A percentile compares a stretch with the other conserved stretches of the same genome.
Evolutionary conservation across 179 eudicot genomes (phyloP).

Genomic region (Heliamphora pulchella): DNA sequence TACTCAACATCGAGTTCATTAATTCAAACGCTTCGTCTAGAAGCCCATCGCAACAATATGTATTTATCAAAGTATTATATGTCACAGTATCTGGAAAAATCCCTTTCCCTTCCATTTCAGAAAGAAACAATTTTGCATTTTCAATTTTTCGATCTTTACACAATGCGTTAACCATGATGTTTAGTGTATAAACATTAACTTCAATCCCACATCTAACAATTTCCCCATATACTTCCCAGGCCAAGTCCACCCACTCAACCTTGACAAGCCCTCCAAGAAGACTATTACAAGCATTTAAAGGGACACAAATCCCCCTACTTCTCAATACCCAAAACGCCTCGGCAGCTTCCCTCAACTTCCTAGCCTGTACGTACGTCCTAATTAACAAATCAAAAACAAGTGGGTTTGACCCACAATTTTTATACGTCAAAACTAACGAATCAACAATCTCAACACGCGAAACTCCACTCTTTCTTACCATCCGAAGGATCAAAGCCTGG

Average conservation of each 20-base stretch:
- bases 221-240: constrained; percentile 50
- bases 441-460: constrained; percentile 59
- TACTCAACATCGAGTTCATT: constrained; percentile 41
- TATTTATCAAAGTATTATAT: constrained; percentile 59
- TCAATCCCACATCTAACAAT: constrained; percentile 32
- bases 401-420: constrained; percentile 36
- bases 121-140: constrained; percentile 35
- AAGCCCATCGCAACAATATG: constrained; percentile 49
- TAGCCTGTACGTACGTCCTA: constrained; percentile 82
- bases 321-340: constrained; percentile 50
- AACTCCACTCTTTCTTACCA: constrained; percentile 71
- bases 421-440: constrained; percentile 33
- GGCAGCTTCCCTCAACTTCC: constrained; percentile 64
- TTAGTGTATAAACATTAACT: constrained; percentile 54
- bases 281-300: constrained; percentile 75
- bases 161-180: constrained; percentile 82
- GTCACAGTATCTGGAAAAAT: constrained; percentile 66
- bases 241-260: constrained; percentile 77
- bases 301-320: constrained; percentile 43
- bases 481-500: constrained; percentile 56
- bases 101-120: constrained; percentile 56
- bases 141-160: constrained; percentile 56
- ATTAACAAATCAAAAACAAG: constrained; percentile 65
- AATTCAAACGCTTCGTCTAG: constrained; percentile 57
- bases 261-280: constrained; percentile 79